Evolutionary conservation across 176 grass and related monocot species (phyloP).

Genomic region (Eremochloa ophiuroides): DNA sequence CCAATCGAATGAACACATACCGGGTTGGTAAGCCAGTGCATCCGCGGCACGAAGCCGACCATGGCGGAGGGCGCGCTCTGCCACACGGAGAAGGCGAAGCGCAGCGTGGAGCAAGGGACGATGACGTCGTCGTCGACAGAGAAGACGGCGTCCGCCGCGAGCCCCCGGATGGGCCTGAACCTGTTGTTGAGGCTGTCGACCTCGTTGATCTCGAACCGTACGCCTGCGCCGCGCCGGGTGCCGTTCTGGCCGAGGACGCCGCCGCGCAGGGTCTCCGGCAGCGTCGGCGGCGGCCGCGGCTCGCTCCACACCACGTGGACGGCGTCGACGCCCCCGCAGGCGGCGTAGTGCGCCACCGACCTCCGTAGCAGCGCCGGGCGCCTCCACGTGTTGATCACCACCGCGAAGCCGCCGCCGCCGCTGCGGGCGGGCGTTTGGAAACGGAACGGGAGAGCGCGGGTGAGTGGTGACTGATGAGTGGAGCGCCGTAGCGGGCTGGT

Average conservation of each 20-base stretch:
- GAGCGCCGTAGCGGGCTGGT: no score
- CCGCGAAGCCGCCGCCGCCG: slow-evolving; percentile 46
- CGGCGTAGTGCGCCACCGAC: slow-evolving; percentile 61
- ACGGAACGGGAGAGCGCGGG: neutral
- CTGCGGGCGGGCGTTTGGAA: neutral
- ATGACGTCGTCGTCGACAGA: slow-evolving; percentile 94
- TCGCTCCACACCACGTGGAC: slow-evolving; percentile 93
- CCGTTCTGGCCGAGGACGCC: slow-evolving; percentile 16
- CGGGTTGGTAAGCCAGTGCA: slow-evolving; percentile 61
- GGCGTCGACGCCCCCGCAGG: slow-evolving; percentile 56
- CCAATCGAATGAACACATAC: neutral
- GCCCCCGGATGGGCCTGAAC: slow-evolving; percentile 64
- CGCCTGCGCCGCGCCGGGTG: neutral
- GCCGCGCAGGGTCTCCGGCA: slow-evolving; percentile 37
- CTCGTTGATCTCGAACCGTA: slow-evolving; percentile 50
- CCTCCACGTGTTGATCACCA: slow-evolving; percentile 92
- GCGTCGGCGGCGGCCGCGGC: slow-evolving; percentile 48
- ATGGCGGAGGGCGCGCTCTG: slow-evolving; percentile 55
- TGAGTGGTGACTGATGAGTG: neutral
- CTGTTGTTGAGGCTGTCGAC: slow-evolving; percentile 85
- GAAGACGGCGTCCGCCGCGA: slow-evolving; percentile 68
- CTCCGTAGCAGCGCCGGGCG: slow-evolving; percentile 60
- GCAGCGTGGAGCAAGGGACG: slow-evolving; percentile 63
- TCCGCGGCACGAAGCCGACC: slow-evolving; percentile 88
- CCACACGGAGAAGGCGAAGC: slow-evolving; percentile 75